These are phyloP conservation scores for Erythrophleum fordii DNA, from an alignment of 306 rosid species.

Conservation along the genomic window DNA sequence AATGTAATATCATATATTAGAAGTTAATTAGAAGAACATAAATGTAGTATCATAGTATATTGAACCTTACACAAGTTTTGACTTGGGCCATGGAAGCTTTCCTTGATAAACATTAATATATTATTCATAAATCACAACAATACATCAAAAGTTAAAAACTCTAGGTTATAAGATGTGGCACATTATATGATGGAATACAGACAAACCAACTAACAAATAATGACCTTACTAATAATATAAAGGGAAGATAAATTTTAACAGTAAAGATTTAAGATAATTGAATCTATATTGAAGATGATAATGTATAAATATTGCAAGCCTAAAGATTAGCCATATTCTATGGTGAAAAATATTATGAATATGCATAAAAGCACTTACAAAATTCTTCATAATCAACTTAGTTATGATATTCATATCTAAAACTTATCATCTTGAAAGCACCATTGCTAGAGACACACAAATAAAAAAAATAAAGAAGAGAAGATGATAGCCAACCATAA, in stretches of 20 bases:
- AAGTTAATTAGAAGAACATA: no score
- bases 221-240: not conserved
- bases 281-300: not conserved
- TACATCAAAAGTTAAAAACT: not conserved
- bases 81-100: constrained; percentile 17
- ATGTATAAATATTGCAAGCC: constrained; percentile 7
- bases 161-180: constrained; percentile 5
- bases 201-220: constrained; percentile 29
- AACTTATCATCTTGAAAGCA: not conserved
- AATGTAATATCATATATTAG: no score
- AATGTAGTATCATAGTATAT: not conserved
- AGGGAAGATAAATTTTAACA: not conserved
- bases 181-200: constrained; percentile 14
- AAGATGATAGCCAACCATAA: not conserved
- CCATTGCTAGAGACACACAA: not conserved
- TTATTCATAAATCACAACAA: constrained; percentile 12
- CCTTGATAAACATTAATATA: not conserved
- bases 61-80: constrained; percentile 1
- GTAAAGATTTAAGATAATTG: no score
- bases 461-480: not conserved
- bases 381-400: not conserved
- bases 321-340: not conserved
- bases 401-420: not conserved
- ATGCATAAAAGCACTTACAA: no score
- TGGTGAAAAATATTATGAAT: no score